Evolutionary conservation across 108 stramenopile genomes (phyloP).

Genomic region (Cylindrotheca closterium): DNA sequence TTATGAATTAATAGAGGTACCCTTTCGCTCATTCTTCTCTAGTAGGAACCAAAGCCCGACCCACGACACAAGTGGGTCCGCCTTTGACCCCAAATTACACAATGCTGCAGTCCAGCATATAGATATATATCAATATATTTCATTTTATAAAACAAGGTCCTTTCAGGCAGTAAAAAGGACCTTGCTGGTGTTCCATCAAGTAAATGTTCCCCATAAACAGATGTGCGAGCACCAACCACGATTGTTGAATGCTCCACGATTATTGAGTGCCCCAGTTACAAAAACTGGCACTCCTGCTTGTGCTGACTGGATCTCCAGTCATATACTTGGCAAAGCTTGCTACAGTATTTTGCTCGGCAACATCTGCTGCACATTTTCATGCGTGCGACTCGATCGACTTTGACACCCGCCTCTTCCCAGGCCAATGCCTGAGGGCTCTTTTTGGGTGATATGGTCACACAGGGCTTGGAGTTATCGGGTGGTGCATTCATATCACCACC

Average conservation of each 20-base stretch:
- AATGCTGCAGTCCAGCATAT: slow-evolving; percentile 12
- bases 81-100: slow-evolving; percentile 5
- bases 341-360: slow-evolving; percentile 87
- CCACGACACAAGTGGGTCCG: no score
- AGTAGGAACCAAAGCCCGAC: no score
- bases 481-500: no score
- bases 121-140: slow-evolving; percentile 1
- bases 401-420: slow-evolving; percentile 18
- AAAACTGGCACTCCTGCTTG: slow-evolving; percentile 86
- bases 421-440: slow-evolving; percentile 26
- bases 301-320: slow-evolving; percentile 90
- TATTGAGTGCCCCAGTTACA: slow-evolving; percentile 37
- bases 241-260: no score
- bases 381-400: slow-evolving; percentile 60
- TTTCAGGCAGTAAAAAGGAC: no score
- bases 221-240: slow-evolving; percentile 7
- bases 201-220: slow-evolving; percentile 6
- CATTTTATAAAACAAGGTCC: no score
- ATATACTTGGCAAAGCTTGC: slow-evolving; percentile 86
- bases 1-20: background rate
- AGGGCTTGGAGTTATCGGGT: no score
- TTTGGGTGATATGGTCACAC: background rate
- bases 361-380: slow-evolving; percentile 94
- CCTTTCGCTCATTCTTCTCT: no score
- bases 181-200: no score